Conservation (phyloP, 495 filamentous ascomycete genomes). For the Aspergillus steynii region DNA sequence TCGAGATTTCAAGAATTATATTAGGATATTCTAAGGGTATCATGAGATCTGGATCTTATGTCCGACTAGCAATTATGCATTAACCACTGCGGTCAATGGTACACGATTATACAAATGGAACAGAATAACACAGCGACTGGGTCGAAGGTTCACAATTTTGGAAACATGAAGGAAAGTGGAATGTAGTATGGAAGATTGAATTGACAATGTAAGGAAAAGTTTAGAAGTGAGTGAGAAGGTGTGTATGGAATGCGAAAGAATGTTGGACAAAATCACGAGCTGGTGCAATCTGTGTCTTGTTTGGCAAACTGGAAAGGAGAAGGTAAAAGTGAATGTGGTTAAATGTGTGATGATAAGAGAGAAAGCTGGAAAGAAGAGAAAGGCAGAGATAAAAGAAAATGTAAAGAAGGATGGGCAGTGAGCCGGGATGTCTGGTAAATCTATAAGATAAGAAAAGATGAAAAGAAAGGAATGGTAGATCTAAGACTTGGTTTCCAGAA, state of each 20-base stretch:
- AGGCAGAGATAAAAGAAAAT: slow-evolving; percentile 5
- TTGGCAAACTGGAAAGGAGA: slow-evolving; percentile 6
- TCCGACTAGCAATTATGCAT: slow-evolving; percentile 11
- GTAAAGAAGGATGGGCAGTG: not conserved
- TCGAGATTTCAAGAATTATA: not conserved
- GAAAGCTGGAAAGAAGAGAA: slow-evolving; percentile 1
- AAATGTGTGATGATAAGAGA: slow-evolving; percentile 3
- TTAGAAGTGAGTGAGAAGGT: not conserved
- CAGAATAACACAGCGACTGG: not conserved
- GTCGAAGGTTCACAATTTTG: not conserved
- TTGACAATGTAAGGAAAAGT: not conserved
- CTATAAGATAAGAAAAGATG: not conserved
- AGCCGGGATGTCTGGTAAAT: not conserved
- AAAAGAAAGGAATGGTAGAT: not conserved
- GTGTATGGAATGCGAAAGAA: not conserved
- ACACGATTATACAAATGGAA: slow-evolving; percentile 6
- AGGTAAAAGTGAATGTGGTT: slow-evolving; percentile 5
- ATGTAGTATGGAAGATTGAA: slow-evolving; percentile 6
- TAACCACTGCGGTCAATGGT: slow-evolving; percentile 10
- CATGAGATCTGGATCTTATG: slow-evolving; percentile 3
- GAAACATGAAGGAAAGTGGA: slow-evolving; percentile 1
- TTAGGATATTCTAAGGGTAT: slow-evolving; percentile 15
- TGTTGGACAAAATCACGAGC: not conserved
- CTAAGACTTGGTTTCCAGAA: slow-evolving; percentile 40
- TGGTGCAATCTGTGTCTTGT: slow-evolving; percentile 12